These are phyloP conservation scores for Paramecium pentaurelia DNA, from an alignment of 73 alveolate genomes.

Conservation along the genomic window DNA sequence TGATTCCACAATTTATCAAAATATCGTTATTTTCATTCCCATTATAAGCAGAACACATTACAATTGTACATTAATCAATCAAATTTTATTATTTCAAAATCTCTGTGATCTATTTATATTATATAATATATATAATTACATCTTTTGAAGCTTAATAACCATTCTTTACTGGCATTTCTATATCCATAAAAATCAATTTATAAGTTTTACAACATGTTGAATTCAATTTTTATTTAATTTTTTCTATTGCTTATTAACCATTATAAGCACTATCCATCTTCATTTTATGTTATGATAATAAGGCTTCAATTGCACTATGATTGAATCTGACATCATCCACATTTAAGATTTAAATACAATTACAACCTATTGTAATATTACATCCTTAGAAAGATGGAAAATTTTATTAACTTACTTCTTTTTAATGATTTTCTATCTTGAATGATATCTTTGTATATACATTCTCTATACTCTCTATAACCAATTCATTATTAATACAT, in stretches of 20 bases:
- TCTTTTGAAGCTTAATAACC: conserved; percentile 1
- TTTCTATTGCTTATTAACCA: conserved; percentile 3
- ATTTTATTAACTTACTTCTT: neutral
- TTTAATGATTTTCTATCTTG: neutral
- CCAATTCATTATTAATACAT: neutral
- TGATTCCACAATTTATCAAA: neutral
- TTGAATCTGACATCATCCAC: conserved; percentile 26
- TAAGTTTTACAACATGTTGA: neutral
- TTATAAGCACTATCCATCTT: conserved; percentile 17
- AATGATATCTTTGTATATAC: neutral
- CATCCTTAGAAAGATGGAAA: neutral
- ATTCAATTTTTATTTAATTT: neutral
- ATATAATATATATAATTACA: neutral
- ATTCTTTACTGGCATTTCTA: conserved; percentile 19
- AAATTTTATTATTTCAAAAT: neutral
- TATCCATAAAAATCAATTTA: neutral
- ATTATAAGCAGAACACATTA: neutral
- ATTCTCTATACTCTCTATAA: neutral
- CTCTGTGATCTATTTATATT: neutral
- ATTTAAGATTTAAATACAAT: neutral
- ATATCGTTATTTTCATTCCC: neutral
- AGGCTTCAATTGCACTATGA: neutral
- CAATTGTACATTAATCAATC: neutral
- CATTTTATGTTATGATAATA: neutral
- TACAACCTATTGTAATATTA: neutral